These are phyloP conservation scores for Clitopilus hobsonii DNA, from an alignment of 768 basidiomycete genomes.

Conservation along the genomic window DNA sequence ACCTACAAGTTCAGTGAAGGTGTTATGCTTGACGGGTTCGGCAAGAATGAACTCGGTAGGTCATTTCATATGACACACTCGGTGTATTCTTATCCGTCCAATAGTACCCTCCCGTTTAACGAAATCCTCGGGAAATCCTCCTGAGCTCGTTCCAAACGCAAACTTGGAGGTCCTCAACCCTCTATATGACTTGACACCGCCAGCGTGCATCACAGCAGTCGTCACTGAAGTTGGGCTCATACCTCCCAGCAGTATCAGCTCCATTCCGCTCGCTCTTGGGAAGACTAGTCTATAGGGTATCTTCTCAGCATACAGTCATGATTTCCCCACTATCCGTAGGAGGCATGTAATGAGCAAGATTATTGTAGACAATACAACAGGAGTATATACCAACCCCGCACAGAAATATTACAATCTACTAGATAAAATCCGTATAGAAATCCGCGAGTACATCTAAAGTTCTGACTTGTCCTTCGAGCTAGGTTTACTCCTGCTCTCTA, in stretches of 20 bases:
- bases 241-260: slow-evolving; percentile 86
- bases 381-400: neutral
- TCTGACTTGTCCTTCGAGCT: slow-evolving; percentile 5
- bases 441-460: neutral
- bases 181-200: slow-evolving; percentile 91
- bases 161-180: slow-evolving; percentile 81
- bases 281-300: slow-evolving; percentile 33
- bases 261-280: slow-evolving; percentile 71
- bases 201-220: slow-evolving; percentile 88
- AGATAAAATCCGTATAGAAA: neutral
- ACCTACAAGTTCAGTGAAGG: slow-evolving; percentile 98
- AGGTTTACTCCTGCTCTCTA: slow-evolving; percentile 28
- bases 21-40: slow-evolving; percentile 90
- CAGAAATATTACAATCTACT: neutral
- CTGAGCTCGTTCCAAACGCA: slow-evolving; percentile 26
- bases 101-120: slow-evolving; percentile 33
- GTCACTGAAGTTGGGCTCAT: slow-evolving; percentile 97
- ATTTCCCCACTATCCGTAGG: neutral
- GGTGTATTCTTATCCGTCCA: neutral
- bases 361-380: slow-evolving; percentile 1
- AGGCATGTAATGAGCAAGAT: slow-evolving; percentile 6
- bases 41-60: slow-evolving; percentile 92
- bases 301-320: slow-evolving; percentile 2
- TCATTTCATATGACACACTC: neutral
- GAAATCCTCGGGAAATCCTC: slow-evolving; percentile 18